phyloP scores from a whole-genome alignment of 495 filamentous ascomycete genomes.

The Aspergillus coremiiformis region DNA sequence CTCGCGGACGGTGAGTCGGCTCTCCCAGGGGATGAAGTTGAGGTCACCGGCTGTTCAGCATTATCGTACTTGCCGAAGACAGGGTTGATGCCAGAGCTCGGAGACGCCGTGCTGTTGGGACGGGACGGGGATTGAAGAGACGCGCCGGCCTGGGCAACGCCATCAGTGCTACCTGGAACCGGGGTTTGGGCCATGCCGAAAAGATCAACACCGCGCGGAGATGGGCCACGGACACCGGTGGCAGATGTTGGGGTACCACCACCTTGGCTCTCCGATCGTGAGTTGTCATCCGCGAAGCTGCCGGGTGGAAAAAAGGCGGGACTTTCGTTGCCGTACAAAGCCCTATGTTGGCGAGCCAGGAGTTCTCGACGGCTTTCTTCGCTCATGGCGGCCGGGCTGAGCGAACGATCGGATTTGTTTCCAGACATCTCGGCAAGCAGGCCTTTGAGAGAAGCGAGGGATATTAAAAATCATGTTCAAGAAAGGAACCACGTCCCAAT shows the following conservation, averaged over 20 bases:
- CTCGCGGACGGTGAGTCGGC: conserved; percentile 75
- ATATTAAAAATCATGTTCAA: conserved; percentile 44
- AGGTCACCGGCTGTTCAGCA: conserved; percentile 74
- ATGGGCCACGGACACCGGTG: conserved; percentile 46
- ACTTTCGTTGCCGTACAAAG: conserved; percentile 76
- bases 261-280: conserved; percentile 52
- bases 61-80: conserved; percentile 48
- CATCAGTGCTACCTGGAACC: conserved; percentile 30
- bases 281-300: conserved; percentile 56
- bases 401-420: conserved; percentile 81
- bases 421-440: conserved; percentile 74
- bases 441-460: conserved; percentile 49
- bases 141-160: conserved; percentile 29
- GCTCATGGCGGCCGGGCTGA: conserved; percentile 85
- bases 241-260: conserved; percentile 48
- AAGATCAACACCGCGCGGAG: conserved; percentile 57
- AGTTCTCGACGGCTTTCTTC: conserved; percentile 95
- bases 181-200: conserved; percentile 46
- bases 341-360: conserved; percentile 88
- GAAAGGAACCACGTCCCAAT: conserved; percentile 27
- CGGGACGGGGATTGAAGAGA: conserved; percentile 62
- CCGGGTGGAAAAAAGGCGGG: conserved; percentile 51
- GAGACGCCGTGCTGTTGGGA: conserved; percentile 84
- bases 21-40: conserved; percentile 82
- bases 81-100: conserved; percentile 55